Evolutionary conservation across 495 filamentous ascomycete species (phyloP), one percentile per base, ranked within the genome.

Genomic region (Lepraria neglecta): DNA sequence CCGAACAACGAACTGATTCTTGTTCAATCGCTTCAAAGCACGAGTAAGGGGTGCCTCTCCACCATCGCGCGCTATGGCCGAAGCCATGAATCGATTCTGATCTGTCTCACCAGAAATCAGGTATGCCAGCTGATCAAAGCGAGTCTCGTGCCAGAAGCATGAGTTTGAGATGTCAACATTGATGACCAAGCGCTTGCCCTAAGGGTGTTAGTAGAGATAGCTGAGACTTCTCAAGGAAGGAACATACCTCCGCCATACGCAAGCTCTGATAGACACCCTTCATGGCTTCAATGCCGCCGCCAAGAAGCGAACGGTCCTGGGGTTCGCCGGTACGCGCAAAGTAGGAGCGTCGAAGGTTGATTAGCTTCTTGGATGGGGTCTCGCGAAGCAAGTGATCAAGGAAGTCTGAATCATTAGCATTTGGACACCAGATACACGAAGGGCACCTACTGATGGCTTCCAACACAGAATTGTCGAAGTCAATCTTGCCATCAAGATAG

Each of bases 361-460:
- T 78, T 67, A 85, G 85, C 7, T 76, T 71, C 62, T 80, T 75
- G 0, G 84, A 83, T 0, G 94, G 90, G 3, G 69, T 73, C 72
- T 95, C 85, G 14, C 92, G 90, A 43, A 98, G 73, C 21, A 90
- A 74, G 69, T 98, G 94, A 63, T 98, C 92, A 3, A 97, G 75
- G 72, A 96, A 95, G 70, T 87, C 81, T 78, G 40, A 76, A 59
- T 75, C 66, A 48, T 6, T 19, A 28, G 42, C 24, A 44, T 17
- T 31, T 6, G 47, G 33, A 52, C 11, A 10, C 12, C 40, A 42
- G 6, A 62, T 15, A 35, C 1, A 19, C 17, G 3, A 7, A 7
- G 52, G 51, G 21, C 27, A 74, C 76, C 73, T 75, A 86, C 82
- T 96, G 64, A 97, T 82, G 47, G 88, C 84, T 68, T 95, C 88